Percentiles rank a stretch among this genome's conserved stretches.
Evolutionary conservation across 1,284 basidiomycete species (phyloP).

Genomic region (Pulchroboletus neoregius): DNA sequence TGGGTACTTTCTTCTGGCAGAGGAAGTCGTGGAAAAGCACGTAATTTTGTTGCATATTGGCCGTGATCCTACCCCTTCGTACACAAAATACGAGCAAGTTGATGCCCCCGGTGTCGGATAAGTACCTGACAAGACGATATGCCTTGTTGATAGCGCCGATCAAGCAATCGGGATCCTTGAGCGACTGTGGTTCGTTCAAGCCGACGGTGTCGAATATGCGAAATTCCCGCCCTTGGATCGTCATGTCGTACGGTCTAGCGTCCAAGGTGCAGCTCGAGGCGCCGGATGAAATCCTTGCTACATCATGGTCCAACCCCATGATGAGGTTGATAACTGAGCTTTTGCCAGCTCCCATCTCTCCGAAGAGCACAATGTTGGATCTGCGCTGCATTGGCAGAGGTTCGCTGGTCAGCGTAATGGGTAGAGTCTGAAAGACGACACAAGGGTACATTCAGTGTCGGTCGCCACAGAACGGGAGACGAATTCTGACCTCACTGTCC

Average conservation of each 20-base stretch:
- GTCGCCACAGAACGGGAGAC: background rate
- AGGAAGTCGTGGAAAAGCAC: constrained; percentile 32
- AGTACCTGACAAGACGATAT: constrained; percentile 23
- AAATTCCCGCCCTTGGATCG: constrained; percentile 23
- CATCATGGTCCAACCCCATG: constrained; percentile 12
- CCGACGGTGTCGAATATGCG: constrained; percentile 32
- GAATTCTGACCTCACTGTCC: constrained; percentile 16
- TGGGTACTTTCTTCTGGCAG: constrained; percentile 30
- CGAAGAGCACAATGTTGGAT: constrained; percentile 25
- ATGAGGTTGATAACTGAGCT: constrained; percentile 32
- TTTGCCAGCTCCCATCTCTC: constrained; percentile 32
- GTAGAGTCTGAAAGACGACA: constrained; percentile 6
- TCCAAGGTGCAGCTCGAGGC: constrained; percentile 27
- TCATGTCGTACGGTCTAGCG: constrained; percentile 21
- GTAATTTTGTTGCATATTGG: constrained; percentile 34
- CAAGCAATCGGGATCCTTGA: constrained; percentile 27
- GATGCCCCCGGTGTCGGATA: constrained; percentile 32
- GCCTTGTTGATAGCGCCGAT: constrained; percentile 32
- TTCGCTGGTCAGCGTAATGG: constrained; percentile 9
- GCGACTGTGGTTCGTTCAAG: constrained; percentile 30
- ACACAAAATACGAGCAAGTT: constrained; percentile 38
- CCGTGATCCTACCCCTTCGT: constrained; percentile 33
- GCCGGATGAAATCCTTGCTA: constrained; percentile 21
- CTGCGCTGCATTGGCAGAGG: constrained; percentile 12
- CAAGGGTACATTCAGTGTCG: constrained; percentile 6